These are phyloP conservation scores for Chaetomium cochliodes DNA, from an alignment of 495 filamentous ascomycete genomes.

Conservation along the genomic window DNA sequence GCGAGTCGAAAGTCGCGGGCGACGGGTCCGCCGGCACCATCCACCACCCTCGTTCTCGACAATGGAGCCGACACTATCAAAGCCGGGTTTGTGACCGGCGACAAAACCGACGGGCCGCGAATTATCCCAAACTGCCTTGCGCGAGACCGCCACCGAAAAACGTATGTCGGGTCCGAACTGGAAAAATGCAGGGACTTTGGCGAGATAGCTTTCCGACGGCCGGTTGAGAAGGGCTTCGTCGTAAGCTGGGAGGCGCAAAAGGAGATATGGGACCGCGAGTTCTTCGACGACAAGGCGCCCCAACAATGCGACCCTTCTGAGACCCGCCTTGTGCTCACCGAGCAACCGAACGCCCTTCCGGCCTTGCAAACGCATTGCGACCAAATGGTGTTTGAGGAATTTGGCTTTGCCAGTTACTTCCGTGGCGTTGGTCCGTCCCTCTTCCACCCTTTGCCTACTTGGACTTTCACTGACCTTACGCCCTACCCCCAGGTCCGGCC, in stretches of 20 bases:
- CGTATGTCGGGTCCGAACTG: slow-evolving; percentile 79
- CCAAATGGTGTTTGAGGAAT: slow-evolving; percentile 97
- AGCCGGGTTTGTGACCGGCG: slow-evolving; percentile 68
- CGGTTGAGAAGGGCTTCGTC: slow-evolving; percentile 91
- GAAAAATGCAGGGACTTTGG: slow-evolving; percentile 82
- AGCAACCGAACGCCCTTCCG: slow-evolving; percentile 84
- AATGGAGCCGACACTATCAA: slow-evolving; percentile 95
- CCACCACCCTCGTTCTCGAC: slow-evolving; percentile 81
- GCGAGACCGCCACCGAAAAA: slow-evolving; percentile 72
- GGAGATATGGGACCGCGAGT: slow-evolving; percentile 91
- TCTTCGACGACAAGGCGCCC: slow-evolving; percentile 72
- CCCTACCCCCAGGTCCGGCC: slow-evolving; percentile 44
- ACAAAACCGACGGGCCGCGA: slow-evolving; percentile 55
- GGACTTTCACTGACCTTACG: slow-evolving; percentile 13
- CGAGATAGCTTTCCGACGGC: slow-evolving; percentile 80
- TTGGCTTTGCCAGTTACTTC: slow-evolving; percentile 85
- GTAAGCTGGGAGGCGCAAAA: slow-evolving; percentile 97
- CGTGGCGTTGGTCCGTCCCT: slow-evolving; percentile 66
- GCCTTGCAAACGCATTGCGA: slow-evolving; percentile 84
- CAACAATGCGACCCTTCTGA: slow-evolving; percentile 72
- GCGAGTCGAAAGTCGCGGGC: slow-evolving; percentile 43
- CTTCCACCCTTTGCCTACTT: slow-evolving; percentile 27
- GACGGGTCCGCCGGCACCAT: slow-evolving; percentile 48
- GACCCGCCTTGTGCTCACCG: slow-evolving; percentile 78
- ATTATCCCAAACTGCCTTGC: slow-evolving; percentile 86